Percentiles rank a stretch among this genome's conserved stretches.
phyloP scores from a whole-genome alignment of 371 early-diverging fungal genomes.

The Rhizopus arrhizus region DNA sequence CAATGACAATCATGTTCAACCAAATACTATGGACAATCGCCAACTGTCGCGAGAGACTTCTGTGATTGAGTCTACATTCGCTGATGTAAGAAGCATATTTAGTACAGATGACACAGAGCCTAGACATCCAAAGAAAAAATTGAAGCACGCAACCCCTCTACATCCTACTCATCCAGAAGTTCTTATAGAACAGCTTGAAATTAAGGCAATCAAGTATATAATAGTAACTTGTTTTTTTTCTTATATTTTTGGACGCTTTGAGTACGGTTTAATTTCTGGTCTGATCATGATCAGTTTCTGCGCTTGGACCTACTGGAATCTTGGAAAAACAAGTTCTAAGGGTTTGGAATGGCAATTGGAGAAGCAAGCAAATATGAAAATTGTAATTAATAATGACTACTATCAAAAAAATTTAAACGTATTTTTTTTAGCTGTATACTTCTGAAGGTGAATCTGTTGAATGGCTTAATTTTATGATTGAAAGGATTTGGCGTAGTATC shows the following conservation, averaged over 20 bases:
- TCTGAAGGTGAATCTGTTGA: constrained; percentile 49
- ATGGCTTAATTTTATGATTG: constrained; percentile 49
- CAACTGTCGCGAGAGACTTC: constrained; percentile 65
- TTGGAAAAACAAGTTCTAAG: constrained; percentile 24
- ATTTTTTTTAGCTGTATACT: constrained; percentile 34
- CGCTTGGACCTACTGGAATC: constrained; percentile 35
- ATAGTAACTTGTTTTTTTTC: constrained; percentile 21
- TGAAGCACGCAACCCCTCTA: constrained; percentile 20
- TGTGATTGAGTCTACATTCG: constrained; percentile 60
- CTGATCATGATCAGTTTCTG: constrained; percentile 15
- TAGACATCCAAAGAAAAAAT: constrained; percentile 6
- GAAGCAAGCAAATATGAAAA: constrained; percentile 36
- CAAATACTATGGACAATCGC: constrained; percentile 46
- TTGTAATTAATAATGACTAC: constrained; percentile 19
- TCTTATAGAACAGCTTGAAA: constrained; percentile 28
- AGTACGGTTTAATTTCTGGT: constrained; percentile 27
- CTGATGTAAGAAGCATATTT: constrained; percentile 20
- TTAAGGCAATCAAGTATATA: constrained; percentile 40
- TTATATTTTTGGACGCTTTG: constrained; percentile 33
- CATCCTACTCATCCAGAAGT: constrained; percentile 25
- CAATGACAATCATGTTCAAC: neutral
- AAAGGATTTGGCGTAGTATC: constrained; percentile 49
- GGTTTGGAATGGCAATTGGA: constrained; percentile 43
- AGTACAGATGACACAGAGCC: constrained; percentile 6
- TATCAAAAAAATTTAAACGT: no score